These are phyloP conservation scores for Rhizoclosmatium globosum DNA, from an alignment of 192 early-diverging fungal species.

Conservation along the genomic window DNA sequence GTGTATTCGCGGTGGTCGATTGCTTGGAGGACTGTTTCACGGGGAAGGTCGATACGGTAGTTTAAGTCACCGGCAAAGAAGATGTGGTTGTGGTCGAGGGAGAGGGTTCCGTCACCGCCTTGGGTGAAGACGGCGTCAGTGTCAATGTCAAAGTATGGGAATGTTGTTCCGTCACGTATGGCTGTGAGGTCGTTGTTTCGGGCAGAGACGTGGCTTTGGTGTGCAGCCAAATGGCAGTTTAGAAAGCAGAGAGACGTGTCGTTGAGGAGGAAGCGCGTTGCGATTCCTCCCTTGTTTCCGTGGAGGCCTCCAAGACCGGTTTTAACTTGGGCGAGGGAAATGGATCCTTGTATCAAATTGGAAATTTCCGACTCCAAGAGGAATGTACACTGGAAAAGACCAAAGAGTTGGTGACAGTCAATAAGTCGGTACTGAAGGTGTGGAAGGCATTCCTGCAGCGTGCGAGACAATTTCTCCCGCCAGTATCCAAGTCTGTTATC, in stretches of 20 bases:
- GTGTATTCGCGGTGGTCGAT: background rate
- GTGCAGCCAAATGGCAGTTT: constrained; percentile 87
- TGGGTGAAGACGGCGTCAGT: constrained; percentile 59
- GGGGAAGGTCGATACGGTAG: constrained; percentile 84
- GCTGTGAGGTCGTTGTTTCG: constrained; percentile 78
- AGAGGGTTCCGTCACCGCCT: constrained; percentile 87
- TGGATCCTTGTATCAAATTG: constrained; percentile 64
- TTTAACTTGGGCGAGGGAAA: constrained; percentile 70
- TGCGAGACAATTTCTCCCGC: constrained; percentile 76
- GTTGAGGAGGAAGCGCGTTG: constrained; percentile 76
- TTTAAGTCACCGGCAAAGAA: constrained; percentile 80
- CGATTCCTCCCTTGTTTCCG: constrained; percentile 92
- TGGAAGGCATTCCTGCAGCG: constrained; percentile 63
- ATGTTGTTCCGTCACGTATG: constrained; percentile 70
- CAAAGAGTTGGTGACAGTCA: constrained; percentile 85
- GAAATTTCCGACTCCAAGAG: constrained; percentile 66
- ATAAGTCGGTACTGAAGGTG: constrained; percentile 65
- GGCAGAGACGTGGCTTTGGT: constrained; percentile 74
- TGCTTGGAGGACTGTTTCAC: constrained; percentile 69
- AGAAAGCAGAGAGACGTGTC: constrained; percentile 86
- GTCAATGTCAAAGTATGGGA: constrained; percentile 39
- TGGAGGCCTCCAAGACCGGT: constrained; percentile 88
- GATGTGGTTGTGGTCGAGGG: constrained; percentile 57
- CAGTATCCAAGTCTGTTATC: constrained; percentile 83
- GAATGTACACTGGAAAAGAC: constrained; percentile 90